Evolutionary conservation across 306 rosid species (phyloP).

Genomic region (Lotus japonicus): DNA sequence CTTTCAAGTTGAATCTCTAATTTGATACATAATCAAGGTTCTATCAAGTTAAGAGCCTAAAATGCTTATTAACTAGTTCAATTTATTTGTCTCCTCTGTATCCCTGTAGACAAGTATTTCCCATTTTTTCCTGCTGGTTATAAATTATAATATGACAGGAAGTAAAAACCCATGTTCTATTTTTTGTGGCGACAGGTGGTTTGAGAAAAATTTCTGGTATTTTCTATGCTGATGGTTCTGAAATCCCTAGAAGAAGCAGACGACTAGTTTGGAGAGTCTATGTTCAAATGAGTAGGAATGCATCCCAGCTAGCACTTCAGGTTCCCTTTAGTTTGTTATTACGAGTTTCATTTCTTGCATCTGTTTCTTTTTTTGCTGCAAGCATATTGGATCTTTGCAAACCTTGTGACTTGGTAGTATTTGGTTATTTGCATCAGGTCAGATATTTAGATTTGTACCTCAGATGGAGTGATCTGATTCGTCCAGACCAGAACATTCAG

Average conservation of each 20-base stretch:
- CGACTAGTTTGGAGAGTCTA: conserved; percentile 88
- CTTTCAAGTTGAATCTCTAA: background rate
- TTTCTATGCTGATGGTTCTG: conserved; percentile 67
- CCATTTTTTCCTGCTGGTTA: background rate
- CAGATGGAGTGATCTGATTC: conserved; percentile 91
- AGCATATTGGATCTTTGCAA: conserved; percentile 21
- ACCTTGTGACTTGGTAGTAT: conserved; percentile 6
- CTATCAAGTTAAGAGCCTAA: background rate
- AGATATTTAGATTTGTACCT: conserved; percentile 75
- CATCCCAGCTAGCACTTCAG: conserved; percentile 91
- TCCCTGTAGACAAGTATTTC: background rate
- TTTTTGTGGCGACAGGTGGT: conserved; percentile 60
- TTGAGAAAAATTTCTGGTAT: conserved; percentile 57
- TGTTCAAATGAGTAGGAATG: conserved; percentile 80
- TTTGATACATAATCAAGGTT: conserved; percentile 2
- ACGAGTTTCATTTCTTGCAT: conserved; percentile 3
- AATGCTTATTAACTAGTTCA: conserved; percentile 6
- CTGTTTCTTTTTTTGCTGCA: background rate
- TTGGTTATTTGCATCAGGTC: conserved; percentile 60
- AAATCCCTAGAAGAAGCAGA: conserved; percentile 80
- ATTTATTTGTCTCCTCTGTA: background rate
- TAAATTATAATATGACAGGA: background rate
- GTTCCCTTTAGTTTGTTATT: conserved; percentile 32
- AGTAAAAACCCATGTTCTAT: conserved; percentile 1
- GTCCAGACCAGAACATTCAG: conserved; percentile 77